Percentiles rank a stretch among this genome's conserved stretches.
These are phyloP conservation scores for Myxozyma vanderwaltii DNA, from an alignment of 805 yeast species.

Conservation along the genomic window DNA sequence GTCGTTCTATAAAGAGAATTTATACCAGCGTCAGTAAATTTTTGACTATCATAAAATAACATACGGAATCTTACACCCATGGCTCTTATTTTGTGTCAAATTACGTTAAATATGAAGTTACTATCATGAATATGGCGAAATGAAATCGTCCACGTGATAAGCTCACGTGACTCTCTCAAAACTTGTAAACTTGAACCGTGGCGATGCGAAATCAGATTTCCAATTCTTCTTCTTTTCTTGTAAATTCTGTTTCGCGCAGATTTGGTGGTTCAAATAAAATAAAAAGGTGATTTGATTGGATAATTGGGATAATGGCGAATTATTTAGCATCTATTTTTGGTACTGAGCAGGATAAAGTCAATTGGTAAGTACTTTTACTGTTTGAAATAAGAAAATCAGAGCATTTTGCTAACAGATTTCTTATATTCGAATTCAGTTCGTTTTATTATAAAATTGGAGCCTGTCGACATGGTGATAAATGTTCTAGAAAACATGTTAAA, in stretches of 20 bases:
- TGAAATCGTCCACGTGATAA: neutral
- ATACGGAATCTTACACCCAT: conserved; percentile 20
- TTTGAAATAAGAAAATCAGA: neutral
- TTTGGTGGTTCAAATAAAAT: too few species aligned
- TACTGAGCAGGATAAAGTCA: conserved; percentile 45
- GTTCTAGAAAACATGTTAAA: conserved; percentile 67
- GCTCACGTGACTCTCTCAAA: neutral
- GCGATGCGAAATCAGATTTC: neutral
- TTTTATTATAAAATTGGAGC: conserved; percentile 87
- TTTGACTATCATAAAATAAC: neutral
- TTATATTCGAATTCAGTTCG: conserved; percentile 35
- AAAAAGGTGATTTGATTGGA: too few species aligned
- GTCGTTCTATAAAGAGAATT: conserved; percentile 26
- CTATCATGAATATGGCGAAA: too few species aligned
- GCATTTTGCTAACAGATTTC: conserved; percentile 7
- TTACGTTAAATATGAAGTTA: too few species aligned
- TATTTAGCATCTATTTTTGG: conserved; percentile 44
- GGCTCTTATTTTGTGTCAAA: too few species aligned
- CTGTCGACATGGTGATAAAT: conserved; percentile 88
- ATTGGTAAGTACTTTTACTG: conserved; percentile 38
- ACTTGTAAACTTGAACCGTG: neutral
- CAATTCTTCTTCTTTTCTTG: neutral
- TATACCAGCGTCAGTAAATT: neutral
- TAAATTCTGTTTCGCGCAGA: too few species aligned
- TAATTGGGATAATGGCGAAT: conserved; percentile 41